Evolutionary conservation across 2,329 filamentous ascomycete genomes (phyloP).

Genomic region (Fusarium stilboides): DNA sequence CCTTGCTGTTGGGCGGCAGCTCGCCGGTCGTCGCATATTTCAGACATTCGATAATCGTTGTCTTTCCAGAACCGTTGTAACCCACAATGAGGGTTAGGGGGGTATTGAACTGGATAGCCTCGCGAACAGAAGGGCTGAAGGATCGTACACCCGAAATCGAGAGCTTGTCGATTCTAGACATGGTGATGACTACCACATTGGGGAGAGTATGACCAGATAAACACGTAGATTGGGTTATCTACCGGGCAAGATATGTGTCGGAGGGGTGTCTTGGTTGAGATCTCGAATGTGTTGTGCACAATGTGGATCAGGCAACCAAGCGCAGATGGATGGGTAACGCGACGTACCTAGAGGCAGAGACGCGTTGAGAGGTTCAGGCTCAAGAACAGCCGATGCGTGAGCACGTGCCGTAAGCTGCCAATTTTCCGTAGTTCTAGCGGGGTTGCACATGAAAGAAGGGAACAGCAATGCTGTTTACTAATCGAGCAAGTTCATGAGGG

Average conservation of each 20-base stretch:
- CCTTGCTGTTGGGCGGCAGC: constrained; percentile 90
- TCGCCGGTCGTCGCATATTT: constrained; percentile 98
- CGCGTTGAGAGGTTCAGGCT: constrained; percentile 29
- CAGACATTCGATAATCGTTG: constrained; percentile 98
- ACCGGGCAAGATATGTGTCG: not conserved
- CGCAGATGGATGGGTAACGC: constrained; percentile 28
- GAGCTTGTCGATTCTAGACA: constrained; percentile 91
- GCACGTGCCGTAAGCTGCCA: constrained; percentile 20
- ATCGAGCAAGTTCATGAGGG: constrained; percentile 12
- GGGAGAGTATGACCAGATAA: not conserved
- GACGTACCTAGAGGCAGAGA: constrained; percentile 23
- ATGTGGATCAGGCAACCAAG: constrained; percentile 22
- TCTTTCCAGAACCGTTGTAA: constrained; percentile 97
- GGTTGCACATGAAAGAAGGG: no score
- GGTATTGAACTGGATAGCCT: constrained; percentile 89
- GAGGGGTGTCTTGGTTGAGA: constrained; percentile 1
- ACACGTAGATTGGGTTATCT: constrained; percentile 5
- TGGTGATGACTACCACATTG: constrained; percentile 51
- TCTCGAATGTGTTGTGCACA: constrained; percentile 1
- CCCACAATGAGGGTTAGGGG: constrained; percentile 97
- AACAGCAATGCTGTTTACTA: constrained; percentile 30
- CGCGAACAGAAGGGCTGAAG: constrained; percentile 81
- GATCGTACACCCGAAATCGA: constrained; percentile 88
- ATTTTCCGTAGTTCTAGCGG: constrained; percentile 26
- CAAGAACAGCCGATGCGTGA: constrained; percentile 27